Percentiles rank a stretch among this genome's conserved stretches.
Evolutionary conservation across 2,329 filamentous ascomycete species (phyloP).

Genomic region (Pezicula rhizophila): DNA sequence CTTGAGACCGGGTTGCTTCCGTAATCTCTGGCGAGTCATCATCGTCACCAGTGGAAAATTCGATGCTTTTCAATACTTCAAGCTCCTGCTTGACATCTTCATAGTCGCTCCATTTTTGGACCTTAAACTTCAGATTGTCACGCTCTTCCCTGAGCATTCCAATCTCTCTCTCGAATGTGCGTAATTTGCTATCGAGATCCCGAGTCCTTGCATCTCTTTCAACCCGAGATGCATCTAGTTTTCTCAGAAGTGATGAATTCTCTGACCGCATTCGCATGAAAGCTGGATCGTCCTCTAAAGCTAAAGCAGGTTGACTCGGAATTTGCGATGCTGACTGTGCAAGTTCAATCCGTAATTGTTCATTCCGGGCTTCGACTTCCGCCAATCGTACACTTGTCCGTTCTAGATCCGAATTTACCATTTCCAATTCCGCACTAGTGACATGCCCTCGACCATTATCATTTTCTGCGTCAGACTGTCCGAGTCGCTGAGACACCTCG

Average conservation of each 20-base stretch:
- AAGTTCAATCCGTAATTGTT: constrained; percentile 83
- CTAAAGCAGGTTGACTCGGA: constrained; percentile 50
- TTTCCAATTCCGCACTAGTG: constrained; percentile 84
- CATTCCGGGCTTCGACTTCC: constrained; percentile 89
- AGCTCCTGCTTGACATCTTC: constrained; percentile 94
- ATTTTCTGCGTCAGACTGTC: constrained; percentile 58
- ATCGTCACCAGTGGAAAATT: constrained; percentile 87
- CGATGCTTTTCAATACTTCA: constrained; percentile 94
- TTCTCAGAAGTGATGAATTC: constrained; percentile 85
- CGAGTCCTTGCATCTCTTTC: constrained; percentile 79
- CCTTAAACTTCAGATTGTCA: constrained; percentile 71
- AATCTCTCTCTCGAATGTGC: constrained; percentile 74
- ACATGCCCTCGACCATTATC: constrained; percentile 57
- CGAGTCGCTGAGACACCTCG: constrained; percentile 88
- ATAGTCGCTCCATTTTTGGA: constrained; percentile 89
- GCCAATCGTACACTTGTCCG: constrained; percentile 80
- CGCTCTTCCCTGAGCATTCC: constrained; percentile 71
- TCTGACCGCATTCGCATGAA: constrained; percentile 87
- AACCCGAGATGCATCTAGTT: constrained; percentile 75
- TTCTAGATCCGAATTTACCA: constrained; percentile 86
- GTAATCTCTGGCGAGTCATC: constrained; percentile 50
- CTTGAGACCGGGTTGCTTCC: constrained; percentile 16
- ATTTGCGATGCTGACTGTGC: constrained; percentile 78
- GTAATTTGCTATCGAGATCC: constrained; percentile 67
- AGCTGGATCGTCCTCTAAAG: constrained; percentile 80